phyloP scores from a whole-genome alignment of 148 eudicot species.

The Pouteria glomerata region DNA sequence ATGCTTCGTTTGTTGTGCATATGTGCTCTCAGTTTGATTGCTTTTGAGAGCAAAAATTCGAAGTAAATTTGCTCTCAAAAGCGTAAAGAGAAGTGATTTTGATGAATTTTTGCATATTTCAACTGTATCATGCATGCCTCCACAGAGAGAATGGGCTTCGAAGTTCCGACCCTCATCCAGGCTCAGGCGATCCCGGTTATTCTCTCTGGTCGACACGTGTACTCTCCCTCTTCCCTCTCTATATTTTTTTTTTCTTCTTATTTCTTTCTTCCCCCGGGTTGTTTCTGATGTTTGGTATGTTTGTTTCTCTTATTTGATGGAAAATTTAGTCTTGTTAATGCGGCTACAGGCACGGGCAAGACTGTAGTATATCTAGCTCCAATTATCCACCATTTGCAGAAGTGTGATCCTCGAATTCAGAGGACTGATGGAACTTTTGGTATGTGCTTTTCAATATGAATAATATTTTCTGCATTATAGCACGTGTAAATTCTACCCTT shows the following conservation, averaged over 20 bases:
- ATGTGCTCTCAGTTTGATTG: not conserved
- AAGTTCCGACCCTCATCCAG: slow-evolving; percentile 79
- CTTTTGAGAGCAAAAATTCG: not conserved
- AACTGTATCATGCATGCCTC: slow-evolving; percentile 4
- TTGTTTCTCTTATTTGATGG: slow-evolving; percentile 25
- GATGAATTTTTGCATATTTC: not conserved
- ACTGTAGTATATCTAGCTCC: slow-evolving; percentile 92
- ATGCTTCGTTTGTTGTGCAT: not conserved
- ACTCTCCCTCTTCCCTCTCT: slow-evolving; percentile 17
- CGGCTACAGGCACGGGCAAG: slow-evolving; percentile 94
- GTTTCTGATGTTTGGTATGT: slow-evolving; percentile 9
- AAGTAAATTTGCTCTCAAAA: not conserved
- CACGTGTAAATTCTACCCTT: not conserved
- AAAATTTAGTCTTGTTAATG: slow-evolving; percentile 80
- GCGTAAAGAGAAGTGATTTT: not conserved
- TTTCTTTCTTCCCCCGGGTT: not conserved
- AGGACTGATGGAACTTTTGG: slow-evolving; percentile 92
- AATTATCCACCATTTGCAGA: slow-evolving; percentile 78
- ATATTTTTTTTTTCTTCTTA: not conserved
- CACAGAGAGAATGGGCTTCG: slow-evolving; percentile 75
- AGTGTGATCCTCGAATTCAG: slow-evolving; percentile 50
- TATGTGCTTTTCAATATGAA: slow-evolving; percentile 21
- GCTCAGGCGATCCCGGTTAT: slow-evolving; percentile 90
- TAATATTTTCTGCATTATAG: not conserved
- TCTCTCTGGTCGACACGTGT: slow-evolving; percentile 84